A percentile compares a stretch with the other conserved stretches of the same genome.
These are phyloP conservation scores for Tetracladium setigerum DNA, from an alignment of 495 filamentous ascomycete genomes.

Conservation along the genomic window DNA sequence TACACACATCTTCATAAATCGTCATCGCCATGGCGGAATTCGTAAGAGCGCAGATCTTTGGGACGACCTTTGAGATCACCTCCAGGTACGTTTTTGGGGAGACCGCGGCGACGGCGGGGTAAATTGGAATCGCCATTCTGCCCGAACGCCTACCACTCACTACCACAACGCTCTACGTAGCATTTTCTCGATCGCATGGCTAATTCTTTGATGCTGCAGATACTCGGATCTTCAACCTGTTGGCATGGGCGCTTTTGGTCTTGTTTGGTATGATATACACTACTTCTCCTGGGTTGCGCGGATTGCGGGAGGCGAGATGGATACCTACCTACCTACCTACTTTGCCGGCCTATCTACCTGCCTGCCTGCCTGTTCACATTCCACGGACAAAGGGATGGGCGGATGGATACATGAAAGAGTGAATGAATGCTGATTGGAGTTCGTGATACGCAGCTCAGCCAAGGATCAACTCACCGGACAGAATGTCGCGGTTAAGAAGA, in stretches of 20 bases:
- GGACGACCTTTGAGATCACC: slow-evolving; percentile 98
- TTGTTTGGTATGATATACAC: slow-evolving; percentile 66
- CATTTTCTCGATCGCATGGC: slow-evolving; percentile 4
- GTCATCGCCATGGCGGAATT: slow-evolving; percentile 79
- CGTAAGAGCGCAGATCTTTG: slow-evolving; percentile 97
- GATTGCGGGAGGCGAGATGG: background rate
- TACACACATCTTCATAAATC: no score
- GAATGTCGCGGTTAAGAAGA: slow-evolving; percentile 98
- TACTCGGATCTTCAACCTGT: slow-evolving; percentile 98
- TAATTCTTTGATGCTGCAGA: slow-evolving; percentile 35
- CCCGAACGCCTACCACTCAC: background rate
- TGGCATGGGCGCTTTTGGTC: slow-evolving; percentile 96
- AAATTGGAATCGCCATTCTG: no score
- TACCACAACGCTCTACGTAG: background rate
- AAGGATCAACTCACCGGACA: slow-evolving; percentile 94
- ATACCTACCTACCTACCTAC: background rate
- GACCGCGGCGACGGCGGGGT: slow-evolving; percentile 1
- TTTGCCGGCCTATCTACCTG: background rate
- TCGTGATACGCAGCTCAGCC: slow-evolving; percentile 60
- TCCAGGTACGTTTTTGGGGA: slow-evolving; percentile 63
- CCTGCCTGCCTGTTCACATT: no score
- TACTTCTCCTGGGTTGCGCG: background rate
- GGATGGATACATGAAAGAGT: background rate
- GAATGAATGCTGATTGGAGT: slow-evolving; percentile 3
- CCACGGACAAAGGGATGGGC: slow-evolving; percentile 16